These are phyloP conservation scores for Sonneratia caseolaris DNA, from an alignment of 345 rosid genomes.

Conservation along the genomic window DNA sequence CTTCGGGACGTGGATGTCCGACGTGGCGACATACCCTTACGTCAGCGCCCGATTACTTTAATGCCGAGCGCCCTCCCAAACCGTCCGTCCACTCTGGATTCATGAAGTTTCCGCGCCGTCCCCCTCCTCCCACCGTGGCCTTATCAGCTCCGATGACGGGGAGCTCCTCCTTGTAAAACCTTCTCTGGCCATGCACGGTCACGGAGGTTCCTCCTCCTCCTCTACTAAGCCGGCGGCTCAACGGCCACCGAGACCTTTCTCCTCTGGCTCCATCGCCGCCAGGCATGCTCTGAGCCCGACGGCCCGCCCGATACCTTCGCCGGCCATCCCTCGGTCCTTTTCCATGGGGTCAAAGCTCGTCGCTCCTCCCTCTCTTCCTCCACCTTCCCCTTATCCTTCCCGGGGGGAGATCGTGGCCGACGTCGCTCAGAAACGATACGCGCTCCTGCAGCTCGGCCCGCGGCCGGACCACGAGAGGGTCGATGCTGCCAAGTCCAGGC, in stretches of 20 bases:
- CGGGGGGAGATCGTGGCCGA: slow-evolving; percentile 62
- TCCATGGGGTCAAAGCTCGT: slow-evolving; percentile 29
- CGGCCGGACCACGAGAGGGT: slow-evolving; percentile 90
- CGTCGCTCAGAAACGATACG: slow-evolving; percentile 68
- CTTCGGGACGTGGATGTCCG: no score
- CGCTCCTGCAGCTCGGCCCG: slow-evolving; percentile 71
- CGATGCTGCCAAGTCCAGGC: slow-evolving; percentile 53
- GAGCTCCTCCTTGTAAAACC: not conserved
- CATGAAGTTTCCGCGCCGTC: not conserved
- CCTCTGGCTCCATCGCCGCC: not conserved
- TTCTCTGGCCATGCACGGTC: not conserved
- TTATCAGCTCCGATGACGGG: not conserved
- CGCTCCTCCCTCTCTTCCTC: slow-evolving; percentile 35
- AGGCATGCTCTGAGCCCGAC: slow-evolving; percentile 33
- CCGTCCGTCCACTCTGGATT: no score
- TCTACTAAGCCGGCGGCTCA: not conserved
- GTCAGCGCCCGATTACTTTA: no score
- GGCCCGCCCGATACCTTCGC: slow-evolving; percentile 61
- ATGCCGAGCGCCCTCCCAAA: no score
- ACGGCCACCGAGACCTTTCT: not conserved
- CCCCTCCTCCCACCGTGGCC: not conserved
- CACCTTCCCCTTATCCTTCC: slow-evolving; percentile 51
- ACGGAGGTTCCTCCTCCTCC: not conserved
- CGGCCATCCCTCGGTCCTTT: slow-evolving; percentile 5
- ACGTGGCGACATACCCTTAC: no score